Base-by-base conservation (phyloP, 148 eudicot genomes). In the Cornus kousa region DNA sequence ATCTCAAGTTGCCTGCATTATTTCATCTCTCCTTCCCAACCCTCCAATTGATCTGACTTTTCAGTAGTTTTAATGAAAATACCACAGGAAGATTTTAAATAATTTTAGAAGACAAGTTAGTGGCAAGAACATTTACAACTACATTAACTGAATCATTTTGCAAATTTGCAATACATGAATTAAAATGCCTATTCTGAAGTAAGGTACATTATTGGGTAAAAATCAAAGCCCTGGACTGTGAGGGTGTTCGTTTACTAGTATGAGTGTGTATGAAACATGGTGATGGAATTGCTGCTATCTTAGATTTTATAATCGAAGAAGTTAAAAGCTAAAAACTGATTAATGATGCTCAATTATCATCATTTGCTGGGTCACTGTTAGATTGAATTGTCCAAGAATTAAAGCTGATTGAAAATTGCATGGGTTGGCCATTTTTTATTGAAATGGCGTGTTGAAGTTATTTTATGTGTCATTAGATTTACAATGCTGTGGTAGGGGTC, bases 1-100 rank as follows among this genome's bases (percentile, higher is more conserved):
- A 79, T 76, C 43, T 78, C 32, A 32, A n/a, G 43, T 9, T 37
- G 10, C 71, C 70, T 71, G 84, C 70, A 0, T 64, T 71, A 6
- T 73, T 14, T 79, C 46, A 37, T 69, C 43, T 66, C 2, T 75
- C 1, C 67, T 66, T 22, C 48, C 48, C 48, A 4, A 4, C 48
- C 10, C 46, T 16, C 20, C 20, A 16, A 2, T 5, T 14, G 20
- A 57, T 13, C 62, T 19, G 20, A 3, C 62, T 57, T 57, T 57
- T 20, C 20, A 13, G 20, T 3, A 19, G 62, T 57, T 19, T 57
- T 57, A 17, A 62, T n/a, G 66, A 62, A 62, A 53, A 53, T 53
- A 19, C 66, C 66, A 62, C 22, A 62, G 14, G 19, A 19, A 62
- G 23, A n/a, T 62, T 20, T 19, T 62, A 62, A 7, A 62, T 62